Evolutionary conservation across 495 filamentous ascomycete species (phyloP).

Genomic region (Barbatosphaeria neglecta): DNA sequence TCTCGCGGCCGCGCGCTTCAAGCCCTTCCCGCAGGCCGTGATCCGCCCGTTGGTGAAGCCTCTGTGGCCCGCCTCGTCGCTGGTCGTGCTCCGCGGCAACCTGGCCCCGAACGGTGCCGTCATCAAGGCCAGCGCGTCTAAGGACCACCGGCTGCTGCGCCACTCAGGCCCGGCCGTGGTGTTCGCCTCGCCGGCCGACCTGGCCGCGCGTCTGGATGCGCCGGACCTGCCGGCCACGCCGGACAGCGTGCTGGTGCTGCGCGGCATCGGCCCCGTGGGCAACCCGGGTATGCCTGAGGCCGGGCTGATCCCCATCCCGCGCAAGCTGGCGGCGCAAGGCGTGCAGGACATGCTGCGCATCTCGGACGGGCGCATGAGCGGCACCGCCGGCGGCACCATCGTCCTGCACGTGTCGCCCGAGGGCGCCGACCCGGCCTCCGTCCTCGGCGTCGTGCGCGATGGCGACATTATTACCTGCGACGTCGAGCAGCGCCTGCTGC

Average conservation of each 20-base stretch:
- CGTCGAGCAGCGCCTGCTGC: slow-evolving; percentile 28
- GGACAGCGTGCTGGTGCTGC: slow-evolving; percentile 47
- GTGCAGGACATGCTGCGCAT: slow-evolving; percentile 56
- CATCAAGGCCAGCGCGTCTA: slow-evolving; percentile 53
- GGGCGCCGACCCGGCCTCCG: slow-evolving; percentile 41
- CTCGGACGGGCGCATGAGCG: slow-evolving; percentile 57
- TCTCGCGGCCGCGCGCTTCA: slow-evolving; percentile 35
- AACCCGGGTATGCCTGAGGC: slow-evolving; percentile 62
- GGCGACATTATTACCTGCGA: slow-evolving; percentile 48
- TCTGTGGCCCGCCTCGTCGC: slow-evolving; percentile 41
- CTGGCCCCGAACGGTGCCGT: slow-evolving; percentile 43
- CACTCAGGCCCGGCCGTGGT: slow-evolving; percentile 49
- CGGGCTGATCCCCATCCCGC: slow-evolving; percentile 52
- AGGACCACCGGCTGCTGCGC: slow-evolving; percentile 33
- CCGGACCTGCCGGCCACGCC: slow-evolving; percentile 37
- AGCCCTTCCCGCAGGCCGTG: slow-evolving; percentile 27
- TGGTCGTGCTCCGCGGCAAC: slow-evolving; percentile 45
- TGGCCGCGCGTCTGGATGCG: slow-evolving; percentile 47
- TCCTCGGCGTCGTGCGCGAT: slow-evolving; percentile 47
- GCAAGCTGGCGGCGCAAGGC: slow-evolving; percentile 45
- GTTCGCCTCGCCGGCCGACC: slow-evolving; percentile 43
- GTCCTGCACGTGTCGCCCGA: slow-evolving; percentile 55
- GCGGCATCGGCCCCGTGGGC: slow-evolving; percentile 51
- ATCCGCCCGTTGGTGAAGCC: slow-evolving; percentile 43
- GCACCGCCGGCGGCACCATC: slow-evolving; percentile 59